phyloP scores from a whole-genome alignment of 306 rosid species.

The Argentina anserina region DNA sequence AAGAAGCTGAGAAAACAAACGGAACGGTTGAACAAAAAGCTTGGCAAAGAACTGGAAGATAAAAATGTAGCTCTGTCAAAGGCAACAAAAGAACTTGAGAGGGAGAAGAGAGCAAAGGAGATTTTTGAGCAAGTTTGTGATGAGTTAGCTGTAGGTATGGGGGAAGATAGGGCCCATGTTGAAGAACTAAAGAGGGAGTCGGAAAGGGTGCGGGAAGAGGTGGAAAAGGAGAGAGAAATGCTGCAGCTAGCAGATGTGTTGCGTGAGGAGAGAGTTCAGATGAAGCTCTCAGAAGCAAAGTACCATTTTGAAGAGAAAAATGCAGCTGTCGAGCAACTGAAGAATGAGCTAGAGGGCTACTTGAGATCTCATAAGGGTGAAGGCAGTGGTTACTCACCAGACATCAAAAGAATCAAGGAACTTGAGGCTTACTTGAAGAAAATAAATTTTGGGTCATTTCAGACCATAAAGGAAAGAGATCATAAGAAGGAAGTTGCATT shows the following conservation, averaged over 20 bases:
- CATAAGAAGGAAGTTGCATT: conserved; percentile 35
- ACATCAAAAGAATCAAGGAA: conserved; percentile 52
- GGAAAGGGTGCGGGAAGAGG: conserved; percentile 63
- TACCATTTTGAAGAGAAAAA: conserved; percentile 89
- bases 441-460: conserved; percentile 47
- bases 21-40: conserved; percentile 71
- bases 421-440: conserved; percentile 63
- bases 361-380: conserved; percentile 37
- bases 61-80: conserved; percentile 50
- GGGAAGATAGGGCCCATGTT: conserved; percentile 74
- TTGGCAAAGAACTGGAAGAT: conserved; percentile 67
- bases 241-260: conserved; percentile 82
- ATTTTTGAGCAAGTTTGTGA: conserved; percentile 78
- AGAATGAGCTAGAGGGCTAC: conserved; percentile 56
- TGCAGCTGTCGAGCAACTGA: conserved; percentile 63
- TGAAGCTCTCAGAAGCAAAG: conserved; percentile 94
- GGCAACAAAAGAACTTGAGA: conserved; percentile 56
- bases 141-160: conserved; percentile 72
- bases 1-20: conserved; percentile 75
- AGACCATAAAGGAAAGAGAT: conserved; percentile 21
- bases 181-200: conserved; percentile 85
- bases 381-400: conserved; percentile 38
- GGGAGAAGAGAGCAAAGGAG: conserved; percentile 85
- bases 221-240: conserved; percentile 92
- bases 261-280: conserved; percentile 92